Evolutionary conservation across 225 moss, liverwort and hornwort species (phyloP), one percentile per base, ranked within the genome.

Genomic region (Polytrichum formosum): DNA sequence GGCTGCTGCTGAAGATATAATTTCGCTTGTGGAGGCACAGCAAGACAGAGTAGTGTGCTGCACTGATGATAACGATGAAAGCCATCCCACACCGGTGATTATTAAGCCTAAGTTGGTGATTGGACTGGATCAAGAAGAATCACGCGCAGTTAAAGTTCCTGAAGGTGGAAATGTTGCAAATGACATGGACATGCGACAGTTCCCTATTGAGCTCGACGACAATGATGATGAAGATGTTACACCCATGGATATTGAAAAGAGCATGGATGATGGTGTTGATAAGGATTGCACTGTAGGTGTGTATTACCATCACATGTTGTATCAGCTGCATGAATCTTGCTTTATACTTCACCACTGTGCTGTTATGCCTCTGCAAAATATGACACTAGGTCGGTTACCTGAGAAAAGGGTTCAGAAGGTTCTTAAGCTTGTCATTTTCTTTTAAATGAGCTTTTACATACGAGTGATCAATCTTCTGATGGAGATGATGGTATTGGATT

Each of bases 21-120:
- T 68, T 6, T 27, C 79, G 76, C 28, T 54, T 46, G 3, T 65
- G 5, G 74, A 70, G 69, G 46, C 55, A 78, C 56, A 27, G 7
- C 27, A 61, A 7, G 55, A 78, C 66, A 76, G 28, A 6, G 65
- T n/a, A 19, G 53, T 75, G 8, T 77, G 75, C 59, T 75, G 77
- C 16, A 4, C 13, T 71, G 74, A 9, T n/a, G 74, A 55, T 65
- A 68, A 2, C 54, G 31, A 26, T 33, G 79, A 77, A 65, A 70
- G 58, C 53, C 17, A 53, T 74, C 55, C 79, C 67, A 70, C 53
- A 46, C 71, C 66, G 6, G 7, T 64, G 53, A 30, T 63, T 56
- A 54, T 60, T 54, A 84, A 81, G 65, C 81, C 70, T 2, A 84
- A 81, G 59, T 54, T 83, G 31, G 76, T 85, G 61, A 73, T 82